Evolutionary conservation across 148 eudicot species (phyloP), one percentile per base, ranked within the genome.

Genomic region (Rhododendron ferrugineum): DNA sequence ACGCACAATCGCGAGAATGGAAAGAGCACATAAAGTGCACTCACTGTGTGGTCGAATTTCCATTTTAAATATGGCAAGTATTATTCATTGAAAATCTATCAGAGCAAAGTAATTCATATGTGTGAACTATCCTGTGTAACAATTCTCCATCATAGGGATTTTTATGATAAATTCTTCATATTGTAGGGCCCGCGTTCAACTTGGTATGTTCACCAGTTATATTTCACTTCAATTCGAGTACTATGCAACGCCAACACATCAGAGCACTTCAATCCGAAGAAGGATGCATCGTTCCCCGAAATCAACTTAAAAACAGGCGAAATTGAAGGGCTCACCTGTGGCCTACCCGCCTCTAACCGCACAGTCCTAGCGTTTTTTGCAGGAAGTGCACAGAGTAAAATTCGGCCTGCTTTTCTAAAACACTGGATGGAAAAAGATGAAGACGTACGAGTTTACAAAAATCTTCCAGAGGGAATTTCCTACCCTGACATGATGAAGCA

Each of bases 201-300:
- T 20, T 60, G 66, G 66, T 60, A 60, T n/a, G 66, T 60, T 6
- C 66, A 9, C 0, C 66, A 5, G 5, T 60, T 60, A 22, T 60
- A 60, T 60, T 60, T 60, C 66, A 60, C 66, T 20, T 60, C 66
- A 60, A 60, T 60, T 6, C 66, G 98, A 76, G 95, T 86, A 4
- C 83, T 96, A 42, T 96, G 98, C 92, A 96, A 94, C 58, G 98
- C 98, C 6, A 96, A 96, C 85, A 92, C 92, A 42, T 93, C 98
- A 0, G 98, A 96, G 90, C 84, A 85, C 78, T 96, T 91, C 93
- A 96, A 93, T 81, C 98, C 98, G 4, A 80, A 84, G 40, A 93
- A 94, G 87, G 98, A 96, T 49, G 93, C 82, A 50, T 91, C 98
- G 3, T 82, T 94, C 9, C 98, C 98, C 0, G 95, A 96, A 86